phyloP scores from a whole-genome alignment of 2,329 filamentous ascomycete genomes.

The Colletotrichum sidae region DNA sequence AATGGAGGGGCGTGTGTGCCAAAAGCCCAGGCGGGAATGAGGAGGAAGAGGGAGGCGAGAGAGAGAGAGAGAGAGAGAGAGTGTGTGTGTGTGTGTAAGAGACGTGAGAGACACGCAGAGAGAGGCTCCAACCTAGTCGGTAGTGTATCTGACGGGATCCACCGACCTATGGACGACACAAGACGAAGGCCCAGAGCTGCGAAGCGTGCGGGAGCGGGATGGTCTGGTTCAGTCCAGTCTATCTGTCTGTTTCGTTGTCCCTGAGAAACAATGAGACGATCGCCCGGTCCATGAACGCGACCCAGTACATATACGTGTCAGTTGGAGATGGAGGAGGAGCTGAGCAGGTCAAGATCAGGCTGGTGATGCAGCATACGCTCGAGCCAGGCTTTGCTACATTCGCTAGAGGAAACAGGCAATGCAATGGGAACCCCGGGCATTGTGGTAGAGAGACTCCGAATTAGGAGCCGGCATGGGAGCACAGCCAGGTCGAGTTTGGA shows the following conservation, averaged over 20 bases:
- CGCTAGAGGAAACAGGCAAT: constrained; percentile 15
- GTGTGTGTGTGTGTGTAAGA: constrained; percentile 4
- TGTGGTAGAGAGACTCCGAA: constrained; percentile 23
- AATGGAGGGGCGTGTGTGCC: constrained; percentile 21
- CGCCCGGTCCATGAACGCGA: constrained; percentile 36
- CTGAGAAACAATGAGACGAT: constrained; percentile 39
- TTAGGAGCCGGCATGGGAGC: constrained; percentile 24
- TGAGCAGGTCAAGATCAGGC: constrained; percentile 29
- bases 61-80: constrained; percentile 18
- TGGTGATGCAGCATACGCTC: constrained; percentile 27
- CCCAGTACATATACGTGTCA: constrained; percentile 35
- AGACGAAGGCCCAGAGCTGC: too few species aligned
- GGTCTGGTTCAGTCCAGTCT: constrained; percentile 22
- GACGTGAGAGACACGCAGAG: neutral
- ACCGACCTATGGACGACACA: too few species aligned
- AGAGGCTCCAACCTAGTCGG: too few species aligned
- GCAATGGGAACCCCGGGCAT: constrained; percentile 7
- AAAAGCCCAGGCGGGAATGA: constrained; percentile 18
- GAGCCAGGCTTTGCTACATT: constrained; percentile 24
- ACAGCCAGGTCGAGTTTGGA: constrained; percentile 27
- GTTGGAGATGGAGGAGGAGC: constrained; percentile 19
- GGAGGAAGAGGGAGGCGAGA: constrained; percentile 16
- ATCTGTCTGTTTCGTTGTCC: constrained; percentile 38
- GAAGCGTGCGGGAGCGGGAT: constrained; percentile 7
- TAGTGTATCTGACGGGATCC: constrained; percentile 9